These are phyloP conservation scores for Xylaria intraflava DNA, from an alignment of 495 filamentous ascomycete genomes.

Conservation along the genomic window DNA sequence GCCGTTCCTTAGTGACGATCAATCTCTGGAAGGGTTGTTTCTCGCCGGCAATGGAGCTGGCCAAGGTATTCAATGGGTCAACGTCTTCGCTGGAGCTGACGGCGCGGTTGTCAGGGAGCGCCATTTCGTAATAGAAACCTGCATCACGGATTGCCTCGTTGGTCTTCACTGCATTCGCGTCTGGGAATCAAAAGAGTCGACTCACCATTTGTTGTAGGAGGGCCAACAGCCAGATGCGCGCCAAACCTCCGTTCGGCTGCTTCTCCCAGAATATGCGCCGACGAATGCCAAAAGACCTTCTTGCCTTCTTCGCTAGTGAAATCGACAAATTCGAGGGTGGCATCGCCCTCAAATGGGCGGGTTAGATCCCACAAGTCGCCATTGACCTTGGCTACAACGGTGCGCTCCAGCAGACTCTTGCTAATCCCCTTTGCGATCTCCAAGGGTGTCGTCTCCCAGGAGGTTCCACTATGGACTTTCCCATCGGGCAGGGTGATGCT, in stretches of 20 bases:
- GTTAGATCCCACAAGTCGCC: conserved; percentile 82
- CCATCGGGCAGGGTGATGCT: conserved; percentile 60
- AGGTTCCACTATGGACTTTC: conserved; percentile 52
- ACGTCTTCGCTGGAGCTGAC: conserved; percentile 66
- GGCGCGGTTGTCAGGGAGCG: conserved; percentile 63
- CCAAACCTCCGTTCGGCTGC: conserved; percentile 83
- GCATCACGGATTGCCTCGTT: not conserved
- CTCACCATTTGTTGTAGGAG: conserved; percentile 74
- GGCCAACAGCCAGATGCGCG: conserved; percentile 87
- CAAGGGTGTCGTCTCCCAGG: conserved; percentile 66
- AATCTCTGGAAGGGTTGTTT: conserved; percentile 93
- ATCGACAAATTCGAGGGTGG: conserved; percentile 69
- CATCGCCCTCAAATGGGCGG: conserved; percentile 75
- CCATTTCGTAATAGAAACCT: conserved; percentile 95
- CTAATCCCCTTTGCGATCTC: conserved; percentile 60
- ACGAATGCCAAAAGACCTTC: conserved; percentile 89
- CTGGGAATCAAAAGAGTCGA: not conserved
- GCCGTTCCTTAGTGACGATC: conserved; percentile 77
- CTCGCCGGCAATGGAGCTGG: conserved; percentile 79
- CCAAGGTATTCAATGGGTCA: conserved; percentile 69
- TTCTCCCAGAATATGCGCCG: conserved; percentile 90
- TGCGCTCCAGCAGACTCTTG: conserved; percentile 64
- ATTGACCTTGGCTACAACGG: conserved; percentile 77
- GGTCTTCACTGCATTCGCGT: not conserved
- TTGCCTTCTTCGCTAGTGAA: conserved; percentile 81